Base-by-base conservation (phyloP, 163 green algal genomes). In the Prototheca cutis region DNA sequence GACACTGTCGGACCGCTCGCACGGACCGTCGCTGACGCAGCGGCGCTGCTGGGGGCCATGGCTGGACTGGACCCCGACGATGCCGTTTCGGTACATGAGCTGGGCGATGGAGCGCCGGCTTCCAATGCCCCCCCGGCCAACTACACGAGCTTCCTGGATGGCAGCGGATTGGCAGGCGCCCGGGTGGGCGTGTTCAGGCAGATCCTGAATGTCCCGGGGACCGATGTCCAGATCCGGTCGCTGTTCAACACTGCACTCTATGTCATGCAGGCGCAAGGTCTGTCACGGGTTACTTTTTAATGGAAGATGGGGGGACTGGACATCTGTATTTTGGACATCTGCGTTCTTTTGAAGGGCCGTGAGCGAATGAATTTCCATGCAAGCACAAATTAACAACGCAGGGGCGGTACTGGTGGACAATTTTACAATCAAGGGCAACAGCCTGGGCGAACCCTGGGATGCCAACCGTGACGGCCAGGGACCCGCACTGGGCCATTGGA, bases 341-440 rank as follows among this genome's bases (percentile, higher is more conserved):
- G n/a, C n/a, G n/a, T n/a, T n/a, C n/a, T n/a, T n/a, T n/a, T n/a
- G n/a, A n/a, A n/a, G n/a, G n/a, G n/a, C n/a, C n/a, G n/a, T n/a
- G n/a, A n/a, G n/a, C n/a, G n/a, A n/a, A n/a, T n/a, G n/a, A n/a
- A n/a, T n/a, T n/a, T n/a, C n/a, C n/a, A n/a, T n/a, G n/a, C n/a
- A n/a, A n/a, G n/a, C n/a, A n/a, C n/a, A n/a, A n/a, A n/a, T n/a
- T n/a, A n/a, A n/a, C n/a, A n/a, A n/a, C 29, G 58, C 53, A 60
- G 73, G 73, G 18, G 74, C 69, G 2, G 56, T 18, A 0, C 48
- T 74, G 27, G 60, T 74, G 3, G 40, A 66, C 21, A 58, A 77
- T 33, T 71, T 81, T 33, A 62, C 54, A 24, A 75, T 81, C 53
- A 45, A 3, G 1, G 62, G 66, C 47, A 81, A 77, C 60, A 54